Base-by-base conservation (phyloP, 371 early-diverging fungal genomes). In the Entomophthora muscae region DNA sequence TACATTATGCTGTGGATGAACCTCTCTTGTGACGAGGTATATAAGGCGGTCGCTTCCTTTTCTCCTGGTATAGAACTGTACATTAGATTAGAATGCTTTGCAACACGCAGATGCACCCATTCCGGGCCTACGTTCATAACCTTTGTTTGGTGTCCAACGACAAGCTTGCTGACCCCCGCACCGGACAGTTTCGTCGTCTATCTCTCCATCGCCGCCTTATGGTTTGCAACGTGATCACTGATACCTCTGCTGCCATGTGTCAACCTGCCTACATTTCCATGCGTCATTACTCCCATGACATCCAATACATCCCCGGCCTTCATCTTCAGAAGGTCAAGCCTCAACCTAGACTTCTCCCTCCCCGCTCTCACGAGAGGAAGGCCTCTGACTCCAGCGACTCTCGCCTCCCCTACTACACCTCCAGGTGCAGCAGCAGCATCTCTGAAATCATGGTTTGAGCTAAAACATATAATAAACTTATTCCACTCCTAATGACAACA, bases 261-360 rank as follows among this genome's bases (percentile, higher is more conserved):
- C 58, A 57, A 29, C 58, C 58, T 3, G 27, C 58, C 30, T 31
- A 57, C 21, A 26, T 57, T n/a, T 73, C 77, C 33, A 72, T 67
- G 33, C 76, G 76, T 1, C 76, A 56, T 27, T 71, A 73, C 17
- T 69, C 70, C 53, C 73, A 83, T 53, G 71, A 72, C 12, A 84
- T 84, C 64, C 92, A 91, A 64, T 87, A 86, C 52, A 76, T 76
- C 66, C 85, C 82, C 32, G 75, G 69, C 5, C 42, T 42, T 42
- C n/a, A n/a, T n/a, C n/a, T n/a, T n/a, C n/a, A n/a, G n/a, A 17
- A 42, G 17, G 5, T 42, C 17, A 42, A 42, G 5, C 42, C 42
- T 42, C 42, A 42, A 5, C 17, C 42, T 42, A n/a, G n/a, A n/a
- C 10, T 17, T 17, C 5, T 17, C 42, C 42, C 42, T 10, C 17